Base-by-base conservation (phyloP, 2,329 filamentous ascomycete species). In the Tolypocladium album region DNA sequence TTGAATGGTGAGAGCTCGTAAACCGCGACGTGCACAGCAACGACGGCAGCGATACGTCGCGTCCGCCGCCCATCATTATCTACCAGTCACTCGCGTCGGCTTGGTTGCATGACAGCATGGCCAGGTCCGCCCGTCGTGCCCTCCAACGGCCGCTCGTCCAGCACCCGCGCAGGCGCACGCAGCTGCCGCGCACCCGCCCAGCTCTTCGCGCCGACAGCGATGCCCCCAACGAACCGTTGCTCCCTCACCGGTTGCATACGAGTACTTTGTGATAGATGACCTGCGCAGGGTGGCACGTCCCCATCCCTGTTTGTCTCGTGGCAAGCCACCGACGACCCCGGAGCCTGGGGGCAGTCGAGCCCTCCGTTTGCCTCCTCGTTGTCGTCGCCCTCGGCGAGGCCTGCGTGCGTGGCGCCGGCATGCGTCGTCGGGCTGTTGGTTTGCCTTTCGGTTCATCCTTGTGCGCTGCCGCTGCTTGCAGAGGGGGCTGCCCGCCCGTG, bases 201-300 rank as follows among this genome's bases (percentile, higher is more conserved):
- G 12, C 36, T 27, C 36, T 13, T 24, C 55, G 27, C 36, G 53
- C 53, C 53, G 53, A 17, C 3, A 9, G 22, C 4, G 45, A 8
- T 50, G 27, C 45, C 24, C 43, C 12, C 11, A 24, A 36, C 55
- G 40, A 40, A 2, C 43, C 50, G 40, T 50, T 58, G 55, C 55
- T 53, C 60, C 61, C 63, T 65, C 65, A 67, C 66, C 67, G 64
- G 64, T 66, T 58, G 60, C 56, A 59, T 64, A 62, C 27, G 27
- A 31, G 67, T 69, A 57, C 63, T 67, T 70, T 70, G 59, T 71
- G 69, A 71, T 65, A 70, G 65, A 67, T 71, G 68, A 71, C 63
- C 47, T 13, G 12, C 45, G 11, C 15, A 50, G 24, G 11, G 11
- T 38, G 36, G 24, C 47, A 17, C 45, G 22, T 11, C 47, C 24